Evolutionary conservation across 768 basidiomycete species (phyloP).

Genomic region (Melanogaster broomeanus): DNA sequence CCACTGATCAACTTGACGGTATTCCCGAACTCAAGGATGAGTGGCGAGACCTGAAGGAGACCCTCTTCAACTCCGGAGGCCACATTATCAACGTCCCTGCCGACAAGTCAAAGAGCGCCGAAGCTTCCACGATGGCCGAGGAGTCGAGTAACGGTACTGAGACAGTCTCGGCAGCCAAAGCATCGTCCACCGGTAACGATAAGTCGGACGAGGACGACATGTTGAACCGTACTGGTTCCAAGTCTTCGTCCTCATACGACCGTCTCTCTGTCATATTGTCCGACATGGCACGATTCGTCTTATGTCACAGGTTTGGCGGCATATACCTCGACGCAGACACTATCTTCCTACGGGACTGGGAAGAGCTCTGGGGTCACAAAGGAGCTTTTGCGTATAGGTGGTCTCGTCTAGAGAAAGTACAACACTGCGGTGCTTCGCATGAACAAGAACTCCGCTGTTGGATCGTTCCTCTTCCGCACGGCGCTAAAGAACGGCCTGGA

Average conservation of each 20-base stretch:
- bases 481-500: constrained; percentile 92
- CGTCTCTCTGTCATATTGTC: constrained; percentile 90
- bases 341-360: constrained; percentile 95
- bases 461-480: constrained; percentile 91
- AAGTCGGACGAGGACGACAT: constrained; percentile 51
- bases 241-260: constrained; percentile 86
- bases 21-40: constrained; percentile 87
- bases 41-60: constrained; percentile 75
- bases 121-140: constrained; percentile 15
- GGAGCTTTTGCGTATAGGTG: constrained; percentile 97
- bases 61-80: constrained; percentile 88
- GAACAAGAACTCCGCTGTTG: constrained; percentile 90
- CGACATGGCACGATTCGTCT: constrained; percentile 95
- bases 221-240: constrained; percentile 85
- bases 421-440: constrained; percentile 96
- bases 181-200: constrained; percentile 23
- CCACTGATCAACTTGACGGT: constrained; percentile 93
- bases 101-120: constrained; percentile 37
- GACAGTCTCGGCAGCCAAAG: constrained; percentile 10
- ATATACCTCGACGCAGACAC: constrained; percentile 98
- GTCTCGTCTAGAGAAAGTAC: constrained; percentile 89
- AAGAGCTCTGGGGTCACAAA: constrained; percentile 95
- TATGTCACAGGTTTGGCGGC: constrained; percentile 96
- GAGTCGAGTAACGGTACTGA: constrained; percentile 27
- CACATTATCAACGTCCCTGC: constrained; percentile 66